phyloP scores from a whole-genome alignment of 1,284 basidiomycete species.

The Inonotus hispidus region DNA sequence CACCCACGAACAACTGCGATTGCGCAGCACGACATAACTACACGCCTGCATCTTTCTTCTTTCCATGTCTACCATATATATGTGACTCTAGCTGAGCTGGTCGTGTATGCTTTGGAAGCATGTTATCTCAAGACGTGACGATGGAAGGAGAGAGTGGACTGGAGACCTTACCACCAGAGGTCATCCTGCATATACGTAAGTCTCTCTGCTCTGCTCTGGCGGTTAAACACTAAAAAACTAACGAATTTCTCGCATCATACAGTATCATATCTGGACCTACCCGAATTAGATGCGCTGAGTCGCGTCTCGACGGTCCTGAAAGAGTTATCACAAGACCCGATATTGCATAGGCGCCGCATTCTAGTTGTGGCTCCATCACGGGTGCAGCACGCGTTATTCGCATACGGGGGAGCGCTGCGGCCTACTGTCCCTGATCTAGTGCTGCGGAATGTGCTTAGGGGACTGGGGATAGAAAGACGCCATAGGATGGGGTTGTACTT shows the following conservation, averaged over 20 bases:
- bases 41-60: background rate
- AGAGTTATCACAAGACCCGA: constrained; percentile 49
- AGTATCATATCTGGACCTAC: constrained; percentile 69
- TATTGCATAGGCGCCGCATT: constrained; percentile 54
- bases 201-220: background rate
- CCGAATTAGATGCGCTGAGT: constrained; percentile 53
- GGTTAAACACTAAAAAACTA: background rate
- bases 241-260: background rate
- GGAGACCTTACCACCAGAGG: constrained; percentile 14
- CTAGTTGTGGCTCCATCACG: constrained; percentile 60
- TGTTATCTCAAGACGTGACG: background rate
- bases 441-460: constrained; percentile 61
- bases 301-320: constrained; percentile 41
- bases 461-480: constrained; percentile 55
- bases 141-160: background rate
- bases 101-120: background rate
- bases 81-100: background rate
- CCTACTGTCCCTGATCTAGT: constrained; percentile 62
- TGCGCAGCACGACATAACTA: background rate
- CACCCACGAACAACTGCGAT: too few species aligned
- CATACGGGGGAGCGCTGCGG: constrained; percentile 48
- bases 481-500: constrained; percentile 62
- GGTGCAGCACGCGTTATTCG: constrained; percentile 57
- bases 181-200: constrained; percentile 16
- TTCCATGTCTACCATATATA: background rate